A percentile compares a stretch with the other conserved stretches of the same genome.
Conservation (phyloP, 2,329 filamentous ascomycete genomes). For the Ascochyta rabiei region DNA sequence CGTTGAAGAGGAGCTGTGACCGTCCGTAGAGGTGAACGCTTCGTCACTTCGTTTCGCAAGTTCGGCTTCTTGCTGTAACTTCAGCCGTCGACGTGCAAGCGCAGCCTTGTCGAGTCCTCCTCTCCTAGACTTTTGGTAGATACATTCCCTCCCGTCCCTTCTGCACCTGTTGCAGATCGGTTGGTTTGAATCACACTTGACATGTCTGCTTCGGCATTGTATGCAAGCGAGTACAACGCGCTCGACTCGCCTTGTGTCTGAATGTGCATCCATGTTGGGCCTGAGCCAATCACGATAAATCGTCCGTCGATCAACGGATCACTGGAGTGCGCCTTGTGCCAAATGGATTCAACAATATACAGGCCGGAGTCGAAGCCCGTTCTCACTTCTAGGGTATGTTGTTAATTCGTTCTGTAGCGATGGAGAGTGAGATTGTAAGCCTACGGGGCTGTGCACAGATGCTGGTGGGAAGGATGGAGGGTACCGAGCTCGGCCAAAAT, state of each 20-base stretch:
- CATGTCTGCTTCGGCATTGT: conserved; percentile 42
- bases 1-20: not conserved
- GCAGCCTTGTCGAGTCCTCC: conserved; percentile 44
- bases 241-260: conserved; percentile 30
- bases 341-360: not conserved
- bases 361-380: not conserved
- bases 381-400: not conserved
- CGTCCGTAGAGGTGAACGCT: not conserved
- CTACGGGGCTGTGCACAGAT: not conserved
- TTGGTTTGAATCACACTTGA: conserved; percentile 44
- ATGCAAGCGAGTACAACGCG: conserved; percentile 42
- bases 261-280: conserved; percentile 27
- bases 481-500: not conserved
- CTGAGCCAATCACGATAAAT: not conserved
- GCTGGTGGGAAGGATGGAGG: not conserved
- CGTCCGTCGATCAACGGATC: not conserved
- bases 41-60: conserved; percentile 14
- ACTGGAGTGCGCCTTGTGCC: not conserved
- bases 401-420: not conserved
- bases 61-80: conserved; percentile 35
- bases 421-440: not conserved
- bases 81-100: conserved; percentile 34
- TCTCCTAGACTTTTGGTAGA: conserved; percentile 41
- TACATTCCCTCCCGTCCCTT: conserved; percentile 43
- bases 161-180: conserved; percentile 40